A percentile compares a stretch with the other conserved stretches of the same genome.
These are phyloP conservation scores for Neltuma alba DNA, from an alignment of 306 rosid genomes.

Conservation along the genomic window DNA sequence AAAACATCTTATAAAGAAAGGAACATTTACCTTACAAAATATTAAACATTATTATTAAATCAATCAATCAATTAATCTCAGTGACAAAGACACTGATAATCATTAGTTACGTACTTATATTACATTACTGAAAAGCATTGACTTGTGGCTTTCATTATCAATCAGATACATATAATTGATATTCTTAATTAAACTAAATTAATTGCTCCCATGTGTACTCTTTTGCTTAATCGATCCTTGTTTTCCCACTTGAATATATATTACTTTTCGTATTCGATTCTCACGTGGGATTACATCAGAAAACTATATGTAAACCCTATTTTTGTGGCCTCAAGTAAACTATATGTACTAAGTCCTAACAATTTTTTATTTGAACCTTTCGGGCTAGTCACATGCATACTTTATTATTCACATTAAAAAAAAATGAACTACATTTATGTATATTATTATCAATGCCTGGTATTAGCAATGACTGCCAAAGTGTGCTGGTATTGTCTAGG, in stretches of 20 bases:
- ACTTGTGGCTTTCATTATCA: not conserved
- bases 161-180: constrained; percentile 12
- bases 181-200: not conserved
- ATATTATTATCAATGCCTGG: not conserved
- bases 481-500: not conserved
- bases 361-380: not conserved
- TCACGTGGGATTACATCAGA: not conserved
- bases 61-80: not conserved
- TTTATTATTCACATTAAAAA: not conserved
- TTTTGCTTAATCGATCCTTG: not conserved
- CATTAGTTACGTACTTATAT: not conserved
- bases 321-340: not conserved
- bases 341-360: not conserved
- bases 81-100: not conserved
- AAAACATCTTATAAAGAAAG: not conserved
- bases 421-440: not conserved
- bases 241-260: not conserved
- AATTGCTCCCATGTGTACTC: constrained; percentile 30
- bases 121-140: not conserved
- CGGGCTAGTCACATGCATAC: not conserved
- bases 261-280: not conserved
- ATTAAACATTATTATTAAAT: not conserved
- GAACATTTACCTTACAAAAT: not conserved
- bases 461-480: not conserved
- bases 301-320: not conserved